phyloP scores from a whole-genome alignment of 768 basidiomycete species.

The Macrolepiota albuminosa region DNA sequence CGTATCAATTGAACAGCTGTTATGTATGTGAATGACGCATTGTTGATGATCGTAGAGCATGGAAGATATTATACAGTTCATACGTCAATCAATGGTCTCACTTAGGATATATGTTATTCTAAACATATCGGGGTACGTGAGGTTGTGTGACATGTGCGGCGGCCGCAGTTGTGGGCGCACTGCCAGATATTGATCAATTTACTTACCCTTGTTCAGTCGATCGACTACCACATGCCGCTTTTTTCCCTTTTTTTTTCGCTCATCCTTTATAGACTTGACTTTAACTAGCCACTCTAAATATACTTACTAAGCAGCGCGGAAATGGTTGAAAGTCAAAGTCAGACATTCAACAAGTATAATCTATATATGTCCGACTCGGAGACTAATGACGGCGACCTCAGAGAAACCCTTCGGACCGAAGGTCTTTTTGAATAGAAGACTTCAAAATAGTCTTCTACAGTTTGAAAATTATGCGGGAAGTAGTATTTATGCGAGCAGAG shows the following conservation, averaged over 20 bases:
- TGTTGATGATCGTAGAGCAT: neutral
- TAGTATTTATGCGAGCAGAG: constrained; percentile 3
- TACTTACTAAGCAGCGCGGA: neutral
- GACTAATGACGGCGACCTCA: constrained; percentile 1
- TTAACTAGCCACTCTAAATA: neutral
- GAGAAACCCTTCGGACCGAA: neutral
- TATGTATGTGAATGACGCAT: neutral
- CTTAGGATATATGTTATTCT: neutral
- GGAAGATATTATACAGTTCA: no score
- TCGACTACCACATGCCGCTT: neutral
- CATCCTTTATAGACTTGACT: neutral
- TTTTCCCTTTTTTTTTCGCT: neutral
- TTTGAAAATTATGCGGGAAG: neutral
- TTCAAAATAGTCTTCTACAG: neutral
- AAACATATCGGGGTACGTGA: neutral
- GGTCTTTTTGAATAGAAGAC: neutral
- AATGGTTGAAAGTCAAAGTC: neutral
- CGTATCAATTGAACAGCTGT: neutral
- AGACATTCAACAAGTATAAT: neutral
- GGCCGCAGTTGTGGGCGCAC: neutral
- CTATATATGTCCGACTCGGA: neutral
- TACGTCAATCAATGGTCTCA: neutral
- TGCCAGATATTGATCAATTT: neutral
- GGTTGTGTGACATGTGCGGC: neutral
- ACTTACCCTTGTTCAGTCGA: neutral